phyloP scores from a whole-genome alignment of 176 grass and related monocot genomes.

The Musa itinerans region DNA sequence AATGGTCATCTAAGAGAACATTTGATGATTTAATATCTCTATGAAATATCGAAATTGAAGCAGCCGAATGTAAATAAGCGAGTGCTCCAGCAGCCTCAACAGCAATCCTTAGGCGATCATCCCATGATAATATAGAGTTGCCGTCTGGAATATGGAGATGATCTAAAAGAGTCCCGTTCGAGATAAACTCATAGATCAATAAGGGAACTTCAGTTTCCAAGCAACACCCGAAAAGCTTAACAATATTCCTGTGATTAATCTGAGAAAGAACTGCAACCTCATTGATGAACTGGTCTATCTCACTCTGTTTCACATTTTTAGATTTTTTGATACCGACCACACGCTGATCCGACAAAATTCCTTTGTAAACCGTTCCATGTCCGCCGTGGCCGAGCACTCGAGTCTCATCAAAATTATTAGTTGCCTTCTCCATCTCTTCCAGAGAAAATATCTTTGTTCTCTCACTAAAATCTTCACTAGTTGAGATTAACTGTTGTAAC shows the following conservation, averaged over 20 bases:
- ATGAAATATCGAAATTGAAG: not conserved
- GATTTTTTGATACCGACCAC: not conserved
- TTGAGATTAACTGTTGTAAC: not conserved
- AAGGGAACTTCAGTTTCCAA: too few relatives aligned
- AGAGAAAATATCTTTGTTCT: not conserved
- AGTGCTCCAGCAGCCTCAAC: not conserved
- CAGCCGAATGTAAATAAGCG: not conserved
- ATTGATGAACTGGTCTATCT: not conserved
- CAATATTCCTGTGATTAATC: not conserved
- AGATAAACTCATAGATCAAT: not conserved
- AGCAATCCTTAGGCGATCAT: not conserved
- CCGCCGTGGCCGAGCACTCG: too few relatives aligned
- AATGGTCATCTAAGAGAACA: not conserved
- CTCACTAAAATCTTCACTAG: not conserved
- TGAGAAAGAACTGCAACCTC: not conserved
- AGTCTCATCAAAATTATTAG: too few relatives aligned
- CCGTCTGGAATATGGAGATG: not conserved
- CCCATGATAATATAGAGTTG: not conserved
- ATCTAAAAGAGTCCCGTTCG: constrained; percentile 2
- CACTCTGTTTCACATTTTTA: not conserved
- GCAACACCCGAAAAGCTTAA: too few relatives aligned
- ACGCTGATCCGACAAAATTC: too few relatives aligned
- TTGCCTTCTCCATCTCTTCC: too few relatives aligned
- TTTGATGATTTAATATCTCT: not conserved
- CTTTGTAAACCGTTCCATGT: too few relatives aligned